Evolutionary conservation across 2,329 filamentous ascomycete species (phyloP).

Genomic region (Aspergillus fumigatiaffinis): DNA sequence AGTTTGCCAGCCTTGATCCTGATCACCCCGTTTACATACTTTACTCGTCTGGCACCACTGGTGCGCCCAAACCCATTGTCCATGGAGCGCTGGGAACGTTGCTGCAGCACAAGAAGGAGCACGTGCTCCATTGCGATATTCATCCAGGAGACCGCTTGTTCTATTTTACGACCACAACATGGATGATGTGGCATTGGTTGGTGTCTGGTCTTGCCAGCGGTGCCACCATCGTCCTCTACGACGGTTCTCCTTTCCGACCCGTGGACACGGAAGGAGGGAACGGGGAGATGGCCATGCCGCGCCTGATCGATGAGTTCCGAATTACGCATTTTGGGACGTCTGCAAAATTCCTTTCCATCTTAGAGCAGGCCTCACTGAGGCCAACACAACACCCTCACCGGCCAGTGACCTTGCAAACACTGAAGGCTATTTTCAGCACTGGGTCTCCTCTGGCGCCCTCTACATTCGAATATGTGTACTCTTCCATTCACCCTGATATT

Average conservation of each 20-base stretch:
- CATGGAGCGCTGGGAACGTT: constrained; percentile 87
- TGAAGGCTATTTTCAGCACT: constrained; percentile 89
- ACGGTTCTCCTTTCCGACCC: constrained; percentile 84
- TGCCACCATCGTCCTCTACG: constrained; percentile 80
- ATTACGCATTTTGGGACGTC: constrained; percentile 95
- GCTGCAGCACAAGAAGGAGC: constrained; percentile 96
- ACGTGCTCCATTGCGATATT: constrained; percentile 81
- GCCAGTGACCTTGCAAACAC: constrained; percentile 40
- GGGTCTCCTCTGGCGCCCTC: constrained; percentile 89
- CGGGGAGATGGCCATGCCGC: constrained; percentile 76
- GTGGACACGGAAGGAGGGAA: constrained; percentile 52
- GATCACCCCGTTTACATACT: constrained; percentile 91
- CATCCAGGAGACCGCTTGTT: constrained; percentile 69
- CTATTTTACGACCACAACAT: constrained; percentile 92
- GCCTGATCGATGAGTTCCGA: constrained; percentile 70
- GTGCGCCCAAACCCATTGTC: constrained; percentile 84
- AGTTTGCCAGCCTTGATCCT: constrained; percentile 73
- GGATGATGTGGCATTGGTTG: constrained; percentile 99
- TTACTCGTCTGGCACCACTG: constrained; percentile 89
- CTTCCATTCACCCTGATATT: constrained; percentile 71
- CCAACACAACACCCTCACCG: constrained; percentile 51
- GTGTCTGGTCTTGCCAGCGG: constrained; percentile 80
- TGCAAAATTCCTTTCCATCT: constrained; percentile 84
- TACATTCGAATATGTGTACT: constrained; percentile 87
- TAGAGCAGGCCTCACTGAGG: constrained; percentile 72